These are phyloP conservation scores for Talaromyces liani DNA, from an alignment of 495 filamentous ascomycete species.

Conservation along the genomic window DNA sequence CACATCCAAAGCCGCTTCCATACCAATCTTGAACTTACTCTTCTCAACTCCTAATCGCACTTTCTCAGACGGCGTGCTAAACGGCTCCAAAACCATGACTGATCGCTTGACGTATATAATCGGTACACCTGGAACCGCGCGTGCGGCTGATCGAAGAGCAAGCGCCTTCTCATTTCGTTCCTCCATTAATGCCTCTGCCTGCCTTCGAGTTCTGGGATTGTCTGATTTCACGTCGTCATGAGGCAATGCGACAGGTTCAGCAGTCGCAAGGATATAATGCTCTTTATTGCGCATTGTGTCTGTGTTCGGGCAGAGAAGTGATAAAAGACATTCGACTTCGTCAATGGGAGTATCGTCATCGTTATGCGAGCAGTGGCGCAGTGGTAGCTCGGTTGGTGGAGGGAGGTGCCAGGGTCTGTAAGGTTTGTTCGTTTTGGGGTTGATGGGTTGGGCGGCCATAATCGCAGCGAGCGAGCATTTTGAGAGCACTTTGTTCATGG, in stretches of 20 bases:
- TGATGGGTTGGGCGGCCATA: constrained; percentile 36
- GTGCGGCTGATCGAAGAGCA: constrained; percentile 25
- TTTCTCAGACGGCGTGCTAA: constrained; percentile 56
- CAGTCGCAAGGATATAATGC: constrained; percentile 80
- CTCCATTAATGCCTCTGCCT: constrained; percentile 12
- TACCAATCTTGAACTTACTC: constrained; percentile 65
- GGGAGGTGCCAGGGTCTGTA: constrained; percentile 35
- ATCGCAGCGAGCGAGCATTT: constrained; percentile 48
- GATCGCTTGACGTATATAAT: constrained; percentile 76
- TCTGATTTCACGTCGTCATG: constrained; percentile 17
- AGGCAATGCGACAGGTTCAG: constrained; percentile 23
- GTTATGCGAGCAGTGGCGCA: constrained; percentile 84
- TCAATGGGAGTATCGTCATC: constrained; percentile 68
- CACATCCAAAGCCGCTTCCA: constrained; percentile 40
- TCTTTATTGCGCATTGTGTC: constrained; percentile 66
- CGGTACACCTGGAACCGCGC: constrained; percentile 61
- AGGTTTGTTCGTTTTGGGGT: constrained; percentile 37
- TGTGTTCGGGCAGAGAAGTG: constrained; percentile 66
- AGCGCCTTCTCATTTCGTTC: constrained; percentile 25
- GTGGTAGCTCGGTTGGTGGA: constrained; percentile 54
- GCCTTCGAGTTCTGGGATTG: constrained; percentile 28
- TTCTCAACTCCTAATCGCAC: constrained; percentile 62
- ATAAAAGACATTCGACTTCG: constrained; percentile 68
- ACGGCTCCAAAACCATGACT: constrained; percentile 87
- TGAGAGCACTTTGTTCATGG: constrained; percentile 48